Evolutionary conservation across 2,329 filamentous ascomycete genomes (phyloP).

Genomic region (Sphaerulina vaccinii): DNA sequence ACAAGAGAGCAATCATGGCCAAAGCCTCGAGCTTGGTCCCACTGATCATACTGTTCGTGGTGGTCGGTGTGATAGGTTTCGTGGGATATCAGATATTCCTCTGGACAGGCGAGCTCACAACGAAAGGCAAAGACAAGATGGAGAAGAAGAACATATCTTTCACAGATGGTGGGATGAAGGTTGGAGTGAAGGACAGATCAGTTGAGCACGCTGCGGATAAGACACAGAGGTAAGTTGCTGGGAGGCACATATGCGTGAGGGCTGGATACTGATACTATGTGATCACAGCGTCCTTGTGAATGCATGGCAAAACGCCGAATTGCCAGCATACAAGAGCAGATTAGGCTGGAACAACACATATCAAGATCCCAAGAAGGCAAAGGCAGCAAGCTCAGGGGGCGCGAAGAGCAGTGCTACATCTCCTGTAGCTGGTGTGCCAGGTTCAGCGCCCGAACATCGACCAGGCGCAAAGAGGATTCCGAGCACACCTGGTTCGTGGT

Average conservation of each 20-base stretch:
- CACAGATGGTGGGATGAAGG: slow-evolving; percentile 69
- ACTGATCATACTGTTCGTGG: slow-evolving; percentile 61
- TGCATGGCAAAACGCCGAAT: slow-evolving; percentile 47
- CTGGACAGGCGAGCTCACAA: slow-evolving; percentile 63
- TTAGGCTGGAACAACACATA: slow-evolving; percentile 36
- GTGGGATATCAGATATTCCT: slow-evolving; percentile 71
- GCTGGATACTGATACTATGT: background rate
- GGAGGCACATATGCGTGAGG: background rate
- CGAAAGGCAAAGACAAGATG: slow-evolving; percentile 67
- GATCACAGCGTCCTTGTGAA: slow-evolving; percentile 45
- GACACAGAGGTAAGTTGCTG: slow-evolving; percentile 58
- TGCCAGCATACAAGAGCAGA: slow-evolving; percentile 39
- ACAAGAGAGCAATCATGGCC: slow-evolving; percentile 19
- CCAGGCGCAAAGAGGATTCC: slow-evolving; percentile 13
- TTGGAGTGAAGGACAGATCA: slow-evolving; percentile 67
- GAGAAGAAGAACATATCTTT: slow-evolving; percentile 73
- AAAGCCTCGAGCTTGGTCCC: slow-evolving; percentile 53
- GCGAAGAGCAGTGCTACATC: slow-evolving; percentile 10
- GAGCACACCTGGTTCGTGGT: slow-evolving; percentile 21
- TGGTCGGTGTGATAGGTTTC: slow-evolving; percentile 60
- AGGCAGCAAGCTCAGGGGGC: background rate
- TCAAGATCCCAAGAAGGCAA: slow-evolving; percentile 10
- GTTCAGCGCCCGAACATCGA: slow-evolving; percentile 14
- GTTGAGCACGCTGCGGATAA: slow-evolving; percentile 71
- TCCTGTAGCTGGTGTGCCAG: background rate